Evolutionary conservation across 2,329 filamentous ascomycete species (phyloP).

Genomic region (Cadophora luteo-olivacea): DNA sequence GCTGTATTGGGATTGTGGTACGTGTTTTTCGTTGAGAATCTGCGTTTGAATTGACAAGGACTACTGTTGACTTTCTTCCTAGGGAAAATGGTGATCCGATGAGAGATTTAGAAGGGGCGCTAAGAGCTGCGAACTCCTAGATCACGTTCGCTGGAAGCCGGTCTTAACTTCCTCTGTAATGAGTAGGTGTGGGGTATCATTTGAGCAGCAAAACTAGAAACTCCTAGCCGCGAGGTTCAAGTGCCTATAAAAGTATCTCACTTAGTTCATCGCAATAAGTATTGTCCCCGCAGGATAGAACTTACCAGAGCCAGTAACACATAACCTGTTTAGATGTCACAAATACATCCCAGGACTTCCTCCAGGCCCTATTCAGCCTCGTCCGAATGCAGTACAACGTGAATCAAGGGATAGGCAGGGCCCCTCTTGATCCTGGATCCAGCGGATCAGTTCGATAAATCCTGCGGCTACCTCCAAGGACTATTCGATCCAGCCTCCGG

Average conservation of each 20-base stretch:
- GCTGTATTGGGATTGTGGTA: neutral
- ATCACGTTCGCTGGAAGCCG: neutral
- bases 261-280: too few species aligned
- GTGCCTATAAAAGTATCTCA: too few species aligned
- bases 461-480: neutral
- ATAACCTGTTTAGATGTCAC: too few species aligned
- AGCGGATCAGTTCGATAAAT: neutral
- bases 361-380: too few species aligned
- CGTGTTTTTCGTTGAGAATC: neutral
- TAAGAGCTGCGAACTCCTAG: neutral
- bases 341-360: too few species aligned
- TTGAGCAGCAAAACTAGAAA: too few species aligned
- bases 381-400: too few species aligned
- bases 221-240: too few species aligned
- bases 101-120: neutral
- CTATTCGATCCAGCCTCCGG: neutral
- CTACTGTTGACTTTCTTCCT: neutral
- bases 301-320: too few species aligned
- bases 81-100: conserved; percentile 16
- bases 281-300: too few species aligned
- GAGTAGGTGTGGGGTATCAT: too few species aligned
- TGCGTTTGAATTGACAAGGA: neutral
- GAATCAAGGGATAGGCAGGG: neutral
- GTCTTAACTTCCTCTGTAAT: too few species aligned
- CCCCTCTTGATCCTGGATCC: neutral